phyloP scores from a whole-genome alignment of 768 basidiomycete genomes.

The Termitomyces sp. region DNA sequence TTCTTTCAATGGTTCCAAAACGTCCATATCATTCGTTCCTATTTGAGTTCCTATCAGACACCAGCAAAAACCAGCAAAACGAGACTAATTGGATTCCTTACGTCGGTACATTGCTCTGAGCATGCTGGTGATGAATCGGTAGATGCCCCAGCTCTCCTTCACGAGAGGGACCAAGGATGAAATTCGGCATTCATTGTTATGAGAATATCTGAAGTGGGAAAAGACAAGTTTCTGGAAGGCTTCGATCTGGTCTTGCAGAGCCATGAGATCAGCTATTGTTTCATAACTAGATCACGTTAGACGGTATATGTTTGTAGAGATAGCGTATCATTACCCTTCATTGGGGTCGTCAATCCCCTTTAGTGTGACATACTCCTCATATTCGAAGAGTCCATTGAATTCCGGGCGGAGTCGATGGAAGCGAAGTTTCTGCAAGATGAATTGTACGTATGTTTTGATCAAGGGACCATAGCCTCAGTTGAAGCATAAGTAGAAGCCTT shows the following conservation, averaged over 20 bases:
- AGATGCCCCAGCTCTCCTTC: slow-evolving; percentile 99
- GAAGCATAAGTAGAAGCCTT: not conserved
- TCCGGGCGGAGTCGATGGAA: slow-evolving; percentile 95
- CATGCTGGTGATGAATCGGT: slow-evolving; percentile 99
- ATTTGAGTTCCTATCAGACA: not conserved
- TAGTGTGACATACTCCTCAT: slow-evolving; percentile 95
- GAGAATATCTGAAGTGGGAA: slow-evolving; percentile 84
- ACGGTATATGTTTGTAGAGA: slow-evolving; percentile 4
- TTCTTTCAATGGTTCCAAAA: slow-evolving; percentile 80
- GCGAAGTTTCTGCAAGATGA: slow-evolving; percentile 89
- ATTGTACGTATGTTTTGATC: slow-evolving; percentile 94
- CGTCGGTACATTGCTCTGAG: slow-evolving; percentile 93
- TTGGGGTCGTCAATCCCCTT: slow-evolving; percentile 99
- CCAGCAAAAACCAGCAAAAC: not conserved
- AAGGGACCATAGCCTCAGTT: slow-evolving; percentile 80
- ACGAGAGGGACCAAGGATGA: slow-evolving; percentile 94
- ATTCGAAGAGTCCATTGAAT: slow-evolving; percentile 98
- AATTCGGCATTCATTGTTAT: slow-evolving; percentile 97
- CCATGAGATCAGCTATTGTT: slow-evolving; percentile 97
- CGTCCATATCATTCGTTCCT: slow-evolving; percentile 90
- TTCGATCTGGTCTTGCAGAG: slow-evolving; percentile 96
- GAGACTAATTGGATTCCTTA: slow-evolving; percentile 26
- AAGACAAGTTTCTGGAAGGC: slow-evolving; percentile 98
- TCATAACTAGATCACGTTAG: slow-evolving; percentile 64
- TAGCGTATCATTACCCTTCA: slow-evolving; percentile 70